Conservation (phyloP, 768 basidiomycete genomes). For the Boletus barrowsii region DNA sequence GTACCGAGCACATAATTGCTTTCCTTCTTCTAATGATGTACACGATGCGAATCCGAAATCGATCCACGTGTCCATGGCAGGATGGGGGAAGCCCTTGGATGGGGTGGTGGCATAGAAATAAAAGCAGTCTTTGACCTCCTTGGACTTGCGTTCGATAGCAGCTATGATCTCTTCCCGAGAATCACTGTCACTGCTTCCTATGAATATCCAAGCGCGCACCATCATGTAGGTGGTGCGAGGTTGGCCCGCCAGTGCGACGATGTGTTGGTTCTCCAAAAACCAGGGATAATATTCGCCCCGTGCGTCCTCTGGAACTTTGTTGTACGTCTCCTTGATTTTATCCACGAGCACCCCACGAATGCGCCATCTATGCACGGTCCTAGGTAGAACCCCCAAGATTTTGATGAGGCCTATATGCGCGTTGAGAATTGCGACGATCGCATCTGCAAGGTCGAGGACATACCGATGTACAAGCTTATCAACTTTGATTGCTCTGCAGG, state of each 20-base stretch:
- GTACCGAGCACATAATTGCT: background rate
- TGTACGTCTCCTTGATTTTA: background rate
- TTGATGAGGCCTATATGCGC: background rate
- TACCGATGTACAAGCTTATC: slow-evolving; percentile 1
- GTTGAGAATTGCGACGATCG: too few species aligned
- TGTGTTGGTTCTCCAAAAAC: slow-evolving; percentile 6
- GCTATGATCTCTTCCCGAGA: background rate
- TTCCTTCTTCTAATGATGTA: background rate
- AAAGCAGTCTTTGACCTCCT: background rate
- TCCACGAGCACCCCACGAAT: background rate
- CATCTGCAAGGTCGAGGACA: background rate
- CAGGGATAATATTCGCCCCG: background rate
- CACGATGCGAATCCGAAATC: slow-evolving; percentile 4
- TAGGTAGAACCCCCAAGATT: background rate
- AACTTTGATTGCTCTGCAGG: background rate
- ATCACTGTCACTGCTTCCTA: background rate
- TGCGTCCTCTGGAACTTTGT: background rate
- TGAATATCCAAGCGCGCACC: background rate
- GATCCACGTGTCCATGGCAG: background rate
- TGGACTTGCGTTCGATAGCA: background rate
- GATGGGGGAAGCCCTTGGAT: background rate
- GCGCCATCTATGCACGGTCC: background rate
- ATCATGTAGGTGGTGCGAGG: background rate
- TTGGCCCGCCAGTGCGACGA: background rate
- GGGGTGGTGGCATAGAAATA: background rate